Base-by-base conservation (phyloP, 768 basidiomycete species). In the Phylloporus sp. region DNA sequence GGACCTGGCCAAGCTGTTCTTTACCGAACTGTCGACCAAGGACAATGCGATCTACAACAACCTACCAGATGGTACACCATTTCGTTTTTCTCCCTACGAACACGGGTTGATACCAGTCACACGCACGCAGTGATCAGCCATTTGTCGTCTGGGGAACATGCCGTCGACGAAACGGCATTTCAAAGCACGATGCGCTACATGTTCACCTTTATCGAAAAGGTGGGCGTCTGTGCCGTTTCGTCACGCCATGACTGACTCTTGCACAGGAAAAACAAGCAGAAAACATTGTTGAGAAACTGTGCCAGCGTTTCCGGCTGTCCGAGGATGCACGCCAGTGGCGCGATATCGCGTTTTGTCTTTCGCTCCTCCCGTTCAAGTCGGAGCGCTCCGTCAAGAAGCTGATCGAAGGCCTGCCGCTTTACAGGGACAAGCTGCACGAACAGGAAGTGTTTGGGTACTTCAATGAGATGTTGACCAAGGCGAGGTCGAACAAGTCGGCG, bases 1-100 rank as follows among this genome's bases (percentile, higher is more conserved):
- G 16, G 95, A 97, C 61, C 78, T 99, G 34, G 95, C 97, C n/a
- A 95, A 94, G 70, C 67, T 99, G 45, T 99, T 99, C 82, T 99
- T 99, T 76, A 88, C 83, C 20, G 95, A 98, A 65, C 72, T 99
- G 47, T 87, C 91, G 29, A 94, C 91, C 24, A 99, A 98, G 72
- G 97, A 98, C 60, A 99, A 99, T 66, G 97, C 95, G 7, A 95
- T 99, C 51, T 97, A 98, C 67, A 98, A 98, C 71, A 99, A 99
- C 68, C 71, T 99, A 60, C 97, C 95, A 2, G 97, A 99, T 72
- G 89, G 91, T 90, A n/a, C n/a, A n/a, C n/a, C 61, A 29, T 84
- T 22, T 16, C 47, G 18, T 41, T 44, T 23, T 23, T 3, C 5
- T 40, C 40, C 16, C 41, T 11, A 12, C n/a, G 8, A 7, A 38